Base-by-base conservation (phyloP, 2,329 filamentous ascomycete species). In the Trichoderma sp. region DNA sequence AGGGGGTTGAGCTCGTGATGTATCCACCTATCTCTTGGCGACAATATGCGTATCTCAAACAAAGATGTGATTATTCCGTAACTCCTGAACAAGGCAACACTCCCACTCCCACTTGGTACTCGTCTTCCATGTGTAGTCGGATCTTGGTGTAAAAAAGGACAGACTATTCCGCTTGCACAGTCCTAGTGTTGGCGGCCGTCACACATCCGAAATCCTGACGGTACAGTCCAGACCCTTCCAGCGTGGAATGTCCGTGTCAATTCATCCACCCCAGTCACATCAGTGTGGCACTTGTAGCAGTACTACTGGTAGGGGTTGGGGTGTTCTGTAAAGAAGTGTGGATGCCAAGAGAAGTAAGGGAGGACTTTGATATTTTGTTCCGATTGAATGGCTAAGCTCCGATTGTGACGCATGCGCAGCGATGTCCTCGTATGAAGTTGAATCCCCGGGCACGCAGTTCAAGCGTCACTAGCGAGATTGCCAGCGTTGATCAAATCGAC, bases 191-290 rank as follows among this genome's bases (percentile, higher is more conserved):
- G 62, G 50, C 13, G 53, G 62, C 47, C 47, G 68, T 65, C 53
- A 71, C 62, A 58, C 68, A 39, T 26, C 61, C 50, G 30, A 47
- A 12, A 39, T 23, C 7, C 50, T 34, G 20, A 58, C 30, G 62
- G 47, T 30, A 53, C 70, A 71, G 70, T 71, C 70, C 43, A 71
- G 70, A 64, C 70, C 70, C 30, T 58, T 71, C 61, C 57, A 68
- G 20, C 26, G 64, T 68, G 58, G 64, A 39, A 71, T 63, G 64
- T 20, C 53, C 57, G 57, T 55, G 66, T 57, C 26, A 59, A 34
- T 43, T 47, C 64, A 20, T 26, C 28, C 58, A 23, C 69, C 58
- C 61, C 55, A n/a, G 66, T n/a, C 28, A 30, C 53, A 47, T 66
- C 71, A 28, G 50, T 30, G 71, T 69, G 66, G 59, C 59, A 68